Conservation (phyloP, 2,329 filamentous ascomycete genomes). For the Aspergillus neotritici region DNA sequence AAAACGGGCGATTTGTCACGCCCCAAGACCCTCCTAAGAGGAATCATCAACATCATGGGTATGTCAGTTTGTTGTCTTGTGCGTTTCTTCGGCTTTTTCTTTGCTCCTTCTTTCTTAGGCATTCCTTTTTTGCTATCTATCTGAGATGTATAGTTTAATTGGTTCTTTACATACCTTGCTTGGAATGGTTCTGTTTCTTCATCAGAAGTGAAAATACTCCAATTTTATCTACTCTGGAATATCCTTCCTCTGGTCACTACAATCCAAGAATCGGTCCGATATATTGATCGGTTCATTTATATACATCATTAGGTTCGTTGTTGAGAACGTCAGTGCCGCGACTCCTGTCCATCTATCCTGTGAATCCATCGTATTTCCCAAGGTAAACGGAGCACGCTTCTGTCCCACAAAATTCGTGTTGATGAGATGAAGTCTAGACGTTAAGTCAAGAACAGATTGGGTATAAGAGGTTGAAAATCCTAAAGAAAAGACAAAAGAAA, state of each 20-base stretch:
- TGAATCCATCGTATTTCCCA: background rate
- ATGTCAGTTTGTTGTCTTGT: no score
- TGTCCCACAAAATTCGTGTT: constrained; percentile 4
- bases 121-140: no score
- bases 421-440: constrained; percentile 21
- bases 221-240: no score
- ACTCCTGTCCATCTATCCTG: constrained; percentile 14
- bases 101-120: no score
- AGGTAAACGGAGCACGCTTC: constrained; percentile 8
- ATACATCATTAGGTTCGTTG: constrained; percentile 27
- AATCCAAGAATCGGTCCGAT: no score
- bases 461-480: constrained; percentile 41
- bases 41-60: no score
- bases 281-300: background rate
- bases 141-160: background rate
- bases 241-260: no score
- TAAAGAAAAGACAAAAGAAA: constrained; percentile 23
- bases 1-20: no score
- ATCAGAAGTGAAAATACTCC: no score
- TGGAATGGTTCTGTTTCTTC: background rate
- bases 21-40: no score
- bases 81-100: no score
- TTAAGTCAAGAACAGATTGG: constrained; percentile 26
- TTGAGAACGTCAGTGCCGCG: constrained; percentile 29
- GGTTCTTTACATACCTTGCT: background rate